A percentile compares a stretch with the other conserved stretches of the same genome.
phyloP scores from a whole-genome alignment of 148 eudicot species.

The Rhododendron molle region DNA sequence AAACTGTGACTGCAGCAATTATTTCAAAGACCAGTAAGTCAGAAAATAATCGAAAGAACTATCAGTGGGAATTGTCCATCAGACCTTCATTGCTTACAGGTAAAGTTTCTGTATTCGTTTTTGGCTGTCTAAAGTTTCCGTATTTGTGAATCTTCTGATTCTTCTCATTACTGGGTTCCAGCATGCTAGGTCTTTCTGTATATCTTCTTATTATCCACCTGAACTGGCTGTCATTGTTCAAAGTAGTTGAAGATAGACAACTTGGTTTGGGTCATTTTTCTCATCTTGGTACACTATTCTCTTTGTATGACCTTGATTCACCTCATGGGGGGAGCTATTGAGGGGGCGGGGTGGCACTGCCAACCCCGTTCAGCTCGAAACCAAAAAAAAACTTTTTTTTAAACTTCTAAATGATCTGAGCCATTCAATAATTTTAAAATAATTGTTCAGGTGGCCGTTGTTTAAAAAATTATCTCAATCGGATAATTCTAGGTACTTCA shows the following conservation, averaged over 20 bases:
- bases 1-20: slow-evolving; percentile 68
- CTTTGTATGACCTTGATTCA: neutral
- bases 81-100: slow-evolving; percentile 67
- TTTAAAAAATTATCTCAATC: neutral
- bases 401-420: too few relatives aligned
- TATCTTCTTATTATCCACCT: neutral
- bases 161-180: neutral
- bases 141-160: neutral
- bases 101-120: slow-evolving; percentile 11
- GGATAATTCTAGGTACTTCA: neutral
- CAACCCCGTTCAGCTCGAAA: too few relatives aligned
- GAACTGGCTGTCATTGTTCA: neutral
- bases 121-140: neutral
- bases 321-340: neutral
- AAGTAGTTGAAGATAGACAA: neutral
- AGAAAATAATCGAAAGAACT: slow-evolving; percentile 34
- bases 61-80: slow-evolving; percentile 79
- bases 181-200: slow-evolving; percentile 1
- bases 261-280: neutral
- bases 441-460: too few relatives aligned
- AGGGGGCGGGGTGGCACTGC: too few relatives aligned
- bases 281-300: neutral
- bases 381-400: too few relatives aligned
- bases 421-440: too few relatives aligned
- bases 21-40: slow-evolving; percentile 44